Evolutionary conservation across 2,329 filamentous ascomycete species (phyloP), one percentile per base, ranked within the genome.

Genomic region (Alternaria panax): DNA sequence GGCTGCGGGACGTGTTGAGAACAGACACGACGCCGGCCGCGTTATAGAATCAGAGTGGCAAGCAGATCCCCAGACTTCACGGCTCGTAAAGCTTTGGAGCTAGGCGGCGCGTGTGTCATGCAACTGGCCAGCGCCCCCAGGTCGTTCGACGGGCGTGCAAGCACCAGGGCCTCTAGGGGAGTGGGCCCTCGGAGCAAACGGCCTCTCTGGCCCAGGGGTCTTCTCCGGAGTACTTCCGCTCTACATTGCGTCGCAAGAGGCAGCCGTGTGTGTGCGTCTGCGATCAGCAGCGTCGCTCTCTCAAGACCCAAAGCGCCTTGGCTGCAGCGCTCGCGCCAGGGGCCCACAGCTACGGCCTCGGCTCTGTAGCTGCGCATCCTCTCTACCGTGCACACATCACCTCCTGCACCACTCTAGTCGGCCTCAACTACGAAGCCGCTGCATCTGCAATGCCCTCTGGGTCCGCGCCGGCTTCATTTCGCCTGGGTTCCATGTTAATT

Each of bases 1-100:
- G 62, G 34, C 20, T 20, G 59, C 25, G 47, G 34, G 50, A 42
- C 25, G 24, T 25, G 25, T 48, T 7, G 25, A 41, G 54, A 58
- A 52, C 54, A 54, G 52, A 53, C 45, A 56, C 53, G 55, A 46
- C 54, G 61, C 53, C 60, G 67, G 62, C 59, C 67, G 51, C 57
- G 41, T 57, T 54, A 52, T 51, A 51, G 28, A 53, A 45, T 47
- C 65, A 51, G 28, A 53, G 41, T 47, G 65, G 72, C 70, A 73
- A 75, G 72, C 70, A 68, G 69, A 71, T 73, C 66, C 66, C 67
- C 64, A 61, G 66, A 55, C 62, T 46, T 48, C 67, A 69, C 68
- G 64, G 63, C 70, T 71, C 67, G 70, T 52, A 58, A 50, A 54
- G 20, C 45, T 54, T 40, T 54, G 60, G 52, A 52, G 43, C 59